Base-by-base conservation (phyloP, 176 grass and related monocot genomes). In the Guadua angustifolia region DNA sequence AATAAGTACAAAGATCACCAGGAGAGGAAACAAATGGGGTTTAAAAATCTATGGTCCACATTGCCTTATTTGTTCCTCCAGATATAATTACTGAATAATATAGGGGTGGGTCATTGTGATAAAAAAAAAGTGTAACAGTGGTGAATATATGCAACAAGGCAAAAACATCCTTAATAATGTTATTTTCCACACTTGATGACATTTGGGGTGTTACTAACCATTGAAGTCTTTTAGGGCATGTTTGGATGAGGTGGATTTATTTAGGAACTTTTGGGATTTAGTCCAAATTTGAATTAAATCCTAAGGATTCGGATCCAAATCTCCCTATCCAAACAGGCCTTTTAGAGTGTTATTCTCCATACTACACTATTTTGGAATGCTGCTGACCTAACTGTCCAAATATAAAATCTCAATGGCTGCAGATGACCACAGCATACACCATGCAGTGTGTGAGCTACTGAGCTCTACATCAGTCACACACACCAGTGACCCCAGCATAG, bases 1-100 rank as follows among this genome's bases (percentile, higher is more conserved):
- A 69, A 69, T 88, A 78, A 35, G 15, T 56, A 15, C 3, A 50
- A 9, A 5, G 0, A 73, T 79, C 47, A 84, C 21, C 26, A 83
- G 17, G 45, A 47, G 46, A 43, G 32, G 14, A 5, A 44, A 71
- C 0, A 53, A 65, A 25, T 36, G n/a, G 71, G 3, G 47, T 38
- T 79, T 25, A 63, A 6, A 60, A 44, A 66, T 79, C 35, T 52
- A 60, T 71, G 35, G 2, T 36, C 66, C 67, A 79, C 35, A 61
- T 7, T 75, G 44, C 33, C 4, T 66, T 73, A 71, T 66, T 50
- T 29, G 21, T 3, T 75, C 62, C 19, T 9, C 66, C 38, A 47
- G 55, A 58, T 58, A 70, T 59, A 61, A 24, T 65, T 40, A 69
- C 22, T 5, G 18, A 61, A 61, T 35, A 32, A 4, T n/a, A 64